These are phyloP conservation scores for Amanita subjunquillea DNA, from an alignment of 768 basidiomycete species.

Conservation along the genomic window DNA sequence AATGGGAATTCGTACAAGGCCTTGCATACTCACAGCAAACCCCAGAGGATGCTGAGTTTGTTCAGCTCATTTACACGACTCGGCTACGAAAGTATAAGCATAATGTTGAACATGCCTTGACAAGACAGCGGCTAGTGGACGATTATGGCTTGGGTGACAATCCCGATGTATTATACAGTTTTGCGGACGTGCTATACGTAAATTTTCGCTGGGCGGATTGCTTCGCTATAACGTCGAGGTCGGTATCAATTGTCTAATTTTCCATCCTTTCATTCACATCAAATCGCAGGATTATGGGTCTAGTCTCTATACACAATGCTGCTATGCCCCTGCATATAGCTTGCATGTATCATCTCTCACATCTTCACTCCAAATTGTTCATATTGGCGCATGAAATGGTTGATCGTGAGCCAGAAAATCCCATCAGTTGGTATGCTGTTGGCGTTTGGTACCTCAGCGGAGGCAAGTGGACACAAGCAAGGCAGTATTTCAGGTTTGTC, in stretches of 20 bases:
- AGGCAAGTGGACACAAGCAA: constrained; percentile 81
- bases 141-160: constrained; percentile 85
- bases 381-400: constrained; percentile 95
- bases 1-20: constrained; percentile 92
- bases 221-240: constrained; percentile 80
- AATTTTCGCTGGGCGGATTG: constrained; percentile 94
- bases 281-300: constrained; percentile 60
- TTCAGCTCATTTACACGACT: constrained; percentile 86
- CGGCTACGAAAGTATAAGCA: constrained; percentile 89
- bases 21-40: constrained; percentile 78
- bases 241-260: constrained; percentile 1
- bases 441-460: constrained; percentile 92
- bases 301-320: constrained; percentile 78
- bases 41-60: constrained; percentile 83
- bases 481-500: constrained; percentile 85
- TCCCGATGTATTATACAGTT: constrained; percentile 83
- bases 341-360: constrained; percentile 93
- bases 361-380: constrained; percentile 88
- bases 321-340: constrained; percentile 94
- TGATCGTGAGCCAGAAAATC: constrained; percentile 85
- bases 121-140: constrained; percentile 68
- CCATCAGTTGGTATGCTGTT: constrained; percentile 96
- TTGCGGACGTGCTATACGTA: constrained; percentile 83
- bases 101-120: constrained; percentile 67
- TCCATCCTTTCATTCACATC: background rate